Evolutionary conservation across 805 yeast genomes (phyloP).

Genomic region (Babjeviella inositovora): DNA sequence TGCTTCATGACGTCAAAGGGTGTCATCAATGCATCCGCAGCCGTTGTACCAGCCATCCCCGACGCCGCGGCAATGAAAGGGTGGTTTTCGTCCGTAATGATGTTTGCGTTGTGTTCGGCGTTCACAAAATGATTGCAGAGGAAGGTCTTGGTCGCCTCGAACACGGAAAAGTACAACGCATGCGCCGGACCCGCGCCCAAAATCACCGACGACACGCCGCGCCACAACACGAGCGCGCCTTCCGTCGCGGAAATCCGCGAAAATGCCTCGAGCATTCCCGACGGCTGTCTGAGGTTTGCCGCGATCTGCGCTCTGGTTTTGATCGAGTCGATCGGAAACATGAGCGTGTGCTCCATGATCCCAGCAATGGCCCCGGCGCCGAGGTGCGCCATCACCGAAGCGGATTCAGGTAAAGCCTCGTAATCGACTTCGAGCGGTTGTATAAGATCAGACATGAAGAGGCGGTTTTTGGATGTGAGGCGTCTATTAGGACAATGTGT

Average conservation of each 20-base stretch:
- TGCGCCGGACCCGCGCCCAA: constrained; percentile 99
- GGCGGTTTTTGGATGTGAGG: no score
- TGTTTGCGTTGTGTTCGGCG: no score
- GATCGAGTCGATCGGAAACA: constrained; percentile 94
- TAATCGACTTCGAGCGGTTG: constrained; percentile 84
- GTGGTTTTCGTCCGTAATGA: no score
- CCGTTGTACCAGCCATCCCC: constrained; percentile 86
- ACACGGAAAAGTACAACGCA: constrained; percentile 91
- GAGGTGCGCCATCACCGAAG: constrained; percentile 70
- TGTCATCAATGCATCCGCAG: constrained; percentile 91
- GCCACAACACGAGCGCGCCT: constrained; percentile 81
- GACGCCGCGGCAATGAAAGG: constrained; percentile 76
- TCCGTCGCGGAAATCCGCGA: constrained; percentile 70
- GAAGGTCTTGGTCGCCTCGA: no score
- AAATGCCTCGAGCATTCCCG: constrained; percentile 48
- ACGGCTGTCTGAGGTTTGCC: constrained; percentile 7
- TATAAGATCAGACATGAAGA: no score
- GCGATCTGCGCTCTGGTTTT: constrained; percentile 86
- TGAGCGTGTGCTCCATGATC: constrained; percentile 92
- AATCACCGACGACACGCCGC: constrained; percentile 84
- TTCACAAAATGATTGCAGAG: no score
- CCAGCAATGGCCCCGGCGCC: constrained; percentile 98
- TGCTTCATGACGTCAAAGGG: constrained; percentile 94
- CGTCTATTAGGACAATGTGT: no score
- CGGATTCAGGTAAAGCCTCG: constrained; percentile 80